Conservation (phyloP, 495 filamentous ascomycete genomes). For the Letharia columbiana region DNA sequence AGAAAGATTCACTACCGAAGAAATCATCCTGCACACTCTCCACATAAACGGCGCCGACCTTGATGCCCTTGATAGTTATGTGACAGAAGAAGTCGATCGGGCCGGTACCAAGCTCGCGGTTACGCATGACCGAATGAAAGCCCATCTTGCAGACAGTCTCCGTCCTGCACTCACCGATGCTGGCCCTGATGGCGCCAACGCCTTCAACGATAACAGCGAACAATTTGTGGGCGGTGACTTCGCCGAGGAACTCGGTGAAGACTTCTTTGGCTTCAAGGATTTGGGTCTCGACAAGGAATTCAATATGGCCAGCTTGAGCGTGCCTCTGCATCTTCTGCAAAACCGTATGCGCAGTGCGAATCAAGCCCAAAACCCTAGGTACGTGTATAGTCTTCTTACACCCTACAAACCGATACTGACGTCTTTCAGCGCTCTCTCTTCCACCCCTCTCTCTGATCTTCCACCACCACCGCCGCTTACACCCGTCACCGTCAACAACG, state of each 20-base stretch:
- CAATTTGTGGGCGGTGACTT: conserved; percentile 96
- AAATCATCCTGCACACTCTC: conserved; percentile 79
- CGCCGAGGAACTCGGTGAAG: conserved; percentile 92
- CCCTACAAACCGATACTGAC: conserved; percentile 20
- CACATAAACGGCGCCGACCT: conserved; percentile 72
- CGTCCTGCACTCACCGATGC: conserved; percentile 77
- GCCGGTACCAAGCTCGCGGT: conserved; percentile 69
- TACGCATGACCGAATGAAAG: conserved; percentile 88
- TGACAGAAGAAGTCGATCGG: conserved; percentile 90
- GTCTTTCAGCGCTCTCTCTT: conserved; percentile 32
- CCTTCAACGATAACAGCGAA: conserved; percentile 93
- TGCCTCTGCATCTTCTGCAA: conserved; percentile 90
- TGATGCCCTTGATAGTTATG: conserved; percentile 75
- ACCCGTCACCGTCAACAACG: conserved; percentile 69
- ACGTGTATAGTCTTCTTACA: conserved; percentile 29
- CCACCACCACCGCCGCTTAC: conserved; percentile 63
- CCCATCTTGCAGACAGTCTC: conserved; percentile 78
- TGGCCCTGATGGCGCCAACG: conserved; percentile 74
- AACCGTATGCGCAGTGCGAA: conserved; percentile 76
- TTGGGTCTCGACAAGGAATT: conserved; percentile 60
- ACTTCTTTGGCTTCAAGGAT: conserved; percentile 98
- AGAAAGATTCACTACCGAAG: conserved; percentile 64
- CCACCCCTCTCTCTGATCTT: conserved; percentile 45
- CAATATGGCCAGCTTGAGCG: conserved; percentile 63
- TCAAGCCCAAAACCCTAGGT: conserved; percentile 63